phyloP scores from a whole-genome alignment of 306 rosid species.

The Ammopiptanthus mongolicus region DNA sequence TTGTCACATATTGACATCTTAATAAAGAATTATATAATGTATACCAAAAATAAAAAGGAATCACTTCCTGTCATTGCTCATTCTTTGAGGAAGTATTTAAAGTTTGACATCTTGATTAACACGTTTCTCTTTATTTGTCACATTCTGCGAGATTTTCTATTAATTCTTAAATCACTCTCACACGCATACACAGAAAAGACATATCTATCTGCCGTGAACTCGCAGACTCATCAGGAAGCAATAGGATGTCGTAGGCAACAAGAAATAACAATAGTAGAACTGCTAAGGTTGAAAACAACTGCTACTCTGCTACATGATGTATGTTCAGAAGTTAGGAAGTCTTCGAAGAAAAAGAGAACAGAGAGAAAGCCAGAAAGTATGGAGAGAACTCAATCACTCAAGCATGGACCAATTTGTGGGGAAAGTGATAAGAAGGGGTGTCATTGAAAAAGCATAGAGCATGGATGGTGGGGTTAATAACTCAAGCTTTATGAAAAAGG shows the following conservation, averaged over 20 bases:
- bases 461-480: slow-evolving; percentile 31
- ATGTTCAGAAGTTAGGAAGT: slow-evolving; percentile 23
- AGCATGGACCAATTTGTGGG: background rate
- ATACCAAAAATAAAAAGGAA: no score
- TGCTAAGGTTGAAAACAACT: slow-evolving; percentile 16
- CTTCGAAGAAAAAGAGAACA: slow-evolving; percentile 13
- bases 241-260: slow-evolving; percentile 16
- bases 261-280: slow-evolving; percentile 29
- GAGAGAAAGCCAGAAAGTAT: background rate
- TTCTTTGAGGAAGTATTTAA: background rate
- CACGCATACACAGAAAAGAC: slow-evolving; percentile 21
- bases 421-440: background rate
- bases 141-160: background rate
- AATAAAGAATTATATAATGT: background rate
- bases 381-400: slow-evolving; percentile 1
- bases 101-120: background rate
- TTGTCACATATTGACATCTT: background rate
- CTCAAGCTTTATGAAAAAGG: slow-evolving; percentile 6
- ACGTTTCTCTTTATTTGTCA: background rate
- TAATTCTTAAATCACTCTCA: background rate
- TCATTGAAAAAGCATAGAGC: slow-evolving; percentile 16
- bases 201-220: slow-evolving; percentile 9
- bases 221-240: background rate
- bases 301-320: background rate
- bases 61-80: background rate